These are phyloP conservation scores for Colletotrichum destructivum DNA, from an alignment of 2,329 filamentous ascomycete genomes.

Conservation along the genomic window DNA sequence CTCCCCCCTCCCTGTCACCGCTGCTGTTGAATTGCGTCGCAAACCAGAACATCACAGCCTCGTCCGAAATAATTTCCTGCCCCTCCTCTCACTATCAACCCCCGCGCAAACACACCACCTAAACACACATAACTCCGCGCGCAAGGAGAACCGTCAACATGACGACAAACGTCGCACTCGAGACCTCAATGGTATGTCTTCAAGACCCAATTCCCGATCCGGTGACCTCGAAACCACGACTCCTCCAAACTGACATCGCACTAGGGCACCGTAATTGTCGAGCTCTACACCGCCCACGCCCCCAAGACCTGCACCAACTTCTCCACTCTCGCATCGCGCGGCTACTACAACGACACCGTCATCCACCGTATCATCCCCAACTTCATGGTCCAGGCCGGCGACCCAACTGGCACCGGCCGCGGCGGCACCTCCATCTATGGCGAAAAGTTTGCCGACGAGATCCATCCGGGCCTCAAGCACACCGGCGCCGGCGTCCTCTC, in stretches of 20 bases:
- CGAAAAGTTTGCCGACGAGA: constrained; percentile 95
- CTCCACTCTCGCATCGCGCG: constrained; percentile 80
- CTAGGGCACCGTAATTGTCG: constrained; percentile 86
- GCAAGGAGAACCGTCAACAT: constrained; percentile 60
- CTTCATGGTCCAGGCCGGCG: constrained; percentile 97
- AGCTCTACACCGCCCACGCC: constrained; percentile 92
- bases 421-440: constrained; percentile 93
- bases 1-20: not conserved
- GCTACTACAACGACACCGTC: constrained; percentile 89
- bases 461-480: constrained; percentile 83
- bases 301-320: constrained; percentile 94
- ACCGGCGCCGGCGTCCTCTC: constrained; percentile 93
- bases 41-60: constrained; percentile 25
- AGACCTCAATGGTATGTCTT: constrained; percentile 83
- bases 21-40: constrained; percentile 21
- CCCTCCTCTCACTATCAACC: constrained; percentile 7
- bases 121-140: too few species aligned
- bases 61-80: constrained; percentile 29
- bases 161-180: constrained; percentile 84
- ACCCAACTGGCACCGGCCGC: constrained; percentile 93
- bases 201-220: not conserved
- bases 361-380: constrained; percentile 96
- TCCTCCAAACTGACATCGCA: constrained; percentile 4
- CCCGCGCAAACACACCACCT: not conserved
- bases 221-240: not conserved